These are phyloP conservation scores for Candida mesenterica DNA, from an alignment of 1,139 yeast species.

Conservation along the genomic window DNA sequence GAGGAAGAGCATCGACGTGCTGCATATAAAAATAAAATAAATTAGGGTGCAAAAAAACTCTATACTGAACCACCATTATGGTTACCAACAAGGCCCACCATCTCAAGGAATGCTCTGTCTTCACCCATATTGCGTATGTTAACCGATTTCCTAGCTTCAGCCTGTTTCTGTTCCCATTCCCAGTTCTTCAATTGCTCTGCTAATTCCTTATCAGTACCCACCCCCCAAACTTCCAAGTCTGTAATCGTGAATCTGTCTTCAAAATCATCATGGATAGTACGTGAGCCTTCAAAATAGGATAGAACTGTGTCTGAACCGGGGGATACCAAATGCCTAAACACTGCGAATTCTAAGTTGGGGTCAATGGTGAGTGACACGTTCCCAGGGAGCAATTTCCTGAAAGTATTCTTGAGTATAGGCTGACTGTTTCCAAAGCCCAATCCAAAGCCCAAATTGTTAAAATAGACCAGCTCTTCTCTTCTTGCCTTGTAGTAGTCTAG, in stretches of 20 bases:
- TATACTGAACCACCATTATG: conserved; percentile 60
- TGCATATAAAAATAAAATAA: not conserved
- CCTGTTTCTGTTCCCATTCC: conserved; percentile 93
- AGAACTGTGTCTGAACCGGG: conserved; percentile 12
- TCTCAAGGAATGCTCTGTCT: conserved; percentile 80
- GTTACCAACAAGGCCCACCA: conserved; percentile 88
- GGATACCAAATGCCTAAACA: conserved; percentile 62
- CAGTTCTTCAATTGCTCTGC: conserved; percentile 74
- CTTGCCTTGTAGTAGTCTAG: conserved; percentile 53
- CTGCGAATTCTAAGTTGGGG: conserved; percentile 73
- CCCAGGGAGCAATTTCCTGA: conserved; percentile 49
- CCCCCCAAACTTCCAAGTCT: conserved; percentile 89
- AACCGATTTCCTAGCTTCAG: conserved; percentile 69
- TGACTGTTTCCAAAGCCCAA: conserved; percentile 76
- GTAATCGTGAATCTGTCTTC: conserved; percentile 73
- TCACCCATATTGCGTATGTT: conserved; percentile 69
- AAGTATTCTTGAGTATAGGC: conserved; percentile 50
- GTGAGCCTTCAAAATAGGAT: conserved; percentile 28
- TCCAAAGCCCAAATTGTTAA: conserved; percentile 72
- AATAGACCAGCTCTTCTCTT: conserved; percentile 48
- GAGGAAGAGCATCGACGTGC: conserved; percentile 3
- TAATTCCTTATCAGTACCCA: conserved; percentile 74
- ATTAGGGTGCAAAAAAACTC: not conserved
- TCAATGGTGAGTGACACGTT: conserved; percentile 80
- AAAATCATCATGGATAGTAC: conserved; percentile 36